A percentile compares a stretch with the other conserved stretches of the same genome.
These are phyloP conservation scores for Polytrichum commune DNA, from an alignment of 225 moss, liverwort and hornwort species.

Conservation along the genomic window DNA sequence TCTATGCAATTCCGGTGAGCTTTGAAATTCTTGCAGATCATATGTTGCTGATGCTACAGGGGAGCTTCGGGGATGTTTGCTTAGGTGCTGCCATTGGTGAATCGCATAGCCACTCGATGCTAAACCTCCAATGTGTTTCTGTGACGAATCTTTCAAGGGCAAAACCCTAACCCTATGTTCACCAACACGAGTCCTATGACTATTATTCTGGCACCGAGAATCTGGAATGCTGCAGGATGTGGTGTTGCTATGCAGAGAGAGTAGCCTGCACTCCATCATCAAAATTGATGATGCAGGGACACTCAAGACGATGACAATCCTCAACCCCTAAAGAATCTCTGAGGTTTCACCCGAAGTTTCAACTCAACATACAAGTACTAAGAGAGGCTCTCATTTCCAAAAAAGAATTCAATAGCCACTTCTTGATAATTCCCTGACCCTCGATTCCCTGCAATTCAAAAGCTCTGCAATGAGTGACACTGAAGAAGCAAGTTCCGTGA, in stretches of 20 bases:
- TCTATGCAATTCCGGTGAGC: background rate
- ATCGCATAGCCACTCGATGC: background rate
- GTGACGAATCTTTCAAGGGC: background rate
- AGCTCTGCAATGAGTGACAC: too few species aligned
- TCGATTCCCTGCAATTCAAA: too few species aligned
- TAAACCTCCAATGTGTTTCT: background rate
- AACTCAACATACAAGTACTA: too few species aligned
- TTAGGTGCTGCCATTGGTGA: background rate
- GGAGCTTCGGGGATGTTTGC: constrained; percentile 1
- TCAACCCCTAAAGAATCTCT: too few species aligned
- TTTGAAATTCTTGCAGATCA: constrained; percentile 3
- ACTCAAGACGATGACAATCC: too few species aligned
- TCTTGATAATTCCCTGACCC: too few species aligned
- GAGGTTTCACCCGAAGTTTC: too few species aligned
- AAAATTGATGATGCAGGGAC: too few species aligned
- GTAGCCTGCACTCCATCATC: constrained; percentile 13
- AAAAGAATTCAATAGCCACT: too few species aligned
- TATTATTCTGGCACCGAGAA: background rate
- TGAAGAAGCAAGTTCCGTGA: too few species aligned
- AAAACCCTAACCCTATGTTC: constrained; percentile 10
- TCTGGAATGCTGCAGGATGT: background rate
- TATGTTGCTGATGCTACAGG: constrained; percentile 6
- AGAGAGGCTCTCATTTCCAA: too few species aligned
- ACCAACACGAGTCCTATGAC: background rate
- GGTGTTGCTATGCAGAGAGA: constrained; percentile 10